Base-by-base conservation (phyloP, 2,329 filamentous ascomycete genomes). In the Colletotrichum abscissum region DNA sequence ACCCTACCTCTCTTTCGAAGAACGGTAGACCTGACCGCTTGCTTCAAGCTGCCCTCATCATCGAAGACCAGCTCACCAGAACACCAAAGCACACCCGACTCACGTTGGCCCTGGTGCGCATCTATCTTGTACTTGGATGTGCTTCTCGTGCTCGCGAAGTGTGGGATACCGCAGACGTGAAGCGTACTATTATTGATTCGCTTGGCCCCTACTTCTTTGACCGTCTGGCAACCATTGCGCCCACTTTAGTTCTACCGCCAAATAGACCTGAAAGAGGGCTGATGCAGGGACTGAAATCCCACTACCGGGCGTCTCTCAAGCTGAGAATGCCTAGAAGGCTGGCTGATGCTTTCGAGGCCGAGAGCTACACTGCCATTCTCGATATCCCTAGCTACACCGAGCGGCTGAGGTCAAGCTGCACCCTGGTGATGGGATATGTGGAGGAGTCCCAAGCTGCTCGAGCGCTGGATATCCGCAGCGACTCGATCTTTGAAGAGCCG, bases 161-260 rank as follows among this genome's bases (percentile, higher is more conserved):
- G 2, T 91, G 88, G 88, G 81, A 83, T 12, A 82, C 82, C 0
- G 82, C 90, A 11, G 87, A 85, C 3, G 85, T 91, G 2, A 91
- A 91, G 79, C 85, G 89, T 26, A 88, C 87, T 0, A 88, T 90
- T 33, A 85, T 89, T n/a, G 88, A 91, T 74, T 87, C 88, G 0
- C 82, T 91, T 0, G 88, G 83, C 3, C 86, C 88, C 0, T 80
- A 89, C 1, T 89, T 89, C 72, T 87, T 88, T 73, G 89, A 91
- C 76, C 85, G 89, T 2, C 79, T 91, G 6, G 88, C 88, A 1
- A 87, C 84, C 1, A 78, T 90, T 2, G 82, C 88, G 0, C 89
- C 89, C 0, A 82, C 81, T 0, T 75, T 84, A 56, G 85, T 86
- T 55, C 74, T 77, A n/a, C 72, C 76, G 14, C 72, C 74, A 6